Base-by-base conservation (phyloP, 495 filamentous ascomycete species). In the Pseudotulostoma volvatum region DNA sequence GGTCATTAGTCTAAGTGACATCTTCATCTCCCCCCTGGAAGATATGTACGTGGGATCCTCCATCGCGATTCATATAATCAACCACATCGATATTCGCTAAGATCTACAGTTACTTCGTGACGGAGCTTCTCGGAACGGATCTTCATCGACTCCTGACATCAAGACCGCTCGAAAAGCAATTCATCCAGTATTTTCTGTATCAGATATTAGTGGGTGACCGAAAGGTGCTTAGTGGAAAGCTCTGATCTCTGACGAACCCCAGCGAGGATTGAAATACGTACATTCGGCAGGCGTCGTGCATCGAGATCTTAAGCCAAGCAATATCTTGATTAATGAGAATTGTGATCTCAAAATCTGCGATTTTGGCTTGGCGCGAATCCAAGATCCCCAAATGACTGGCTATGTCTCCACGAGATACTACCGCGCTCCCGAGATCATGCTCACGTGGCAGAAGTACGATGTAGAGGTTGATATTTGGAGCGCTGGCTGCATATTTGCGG, bases 381-480 rank as follows among this genome's bases (percentile, higher is more conserved):
- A 97, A 60, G 90, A 97, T 51, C 90, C 90, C n/a, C 90, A 97
- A 61, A 97, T 97, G 90, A 97, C 90, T 30, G 90, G 90, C 50
- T 97, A 97, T 53, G 90, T 97, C 31, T 97, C 90, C 35, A 97
- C 90, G 37, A 71, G 90, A 65, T 97, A 97, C 69, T 97, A 97
- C 66, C 80, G 90, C 36, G 90, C 90, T 3, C 90, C 90, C 11
- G 90, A 97, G 61, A 97, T 97, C 55, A 97, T 97, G 90, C 84
- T 97, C 50, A 97, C 90, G 33, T 97, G 90, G 90, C 90, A 97
- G 60, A 97, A 96, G 63, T 97, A 97, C 61, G 90, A 97, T 50
- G 84, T 95, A 33, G 92, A 96, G 66, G 90, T 97, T 36, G 90
- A 97, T 59, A 94, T 97, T 51, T 97, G 90, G 90, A 95, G 88